Base-by-base conservation (phyloP, 106 monocot genomes). In the Posidonia australis region DNA sequence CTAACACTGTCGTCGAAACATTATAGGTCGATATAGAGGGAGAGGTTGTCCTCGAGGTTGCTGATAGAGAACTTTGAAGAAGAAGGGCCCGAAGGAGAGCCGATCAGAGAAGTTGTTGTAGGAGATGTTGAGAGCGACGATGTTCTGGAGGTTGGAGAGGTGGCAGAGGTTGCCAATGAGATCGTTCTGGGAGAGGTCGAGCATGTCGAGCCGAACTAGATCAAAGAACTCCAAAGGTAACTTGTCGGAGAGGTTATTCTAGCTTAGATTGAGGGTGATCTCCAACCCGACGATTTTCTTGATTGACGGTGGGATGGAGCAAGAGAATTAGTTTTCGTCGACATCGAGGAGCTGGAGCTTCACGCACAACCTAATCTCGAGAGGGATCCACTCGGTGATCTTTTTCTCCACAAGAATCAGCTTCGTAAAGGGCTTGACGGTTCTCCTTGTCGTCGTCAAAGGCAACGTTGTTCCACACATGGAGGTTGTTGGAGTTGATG, bases 131-230 rank as follows among this genome's bases (percentile, higher is more conserved):
- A 76, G 49, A 0, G 62, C 54, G 9, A 76, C 69, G 14, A 76
- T 54, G 41, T 76, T 70, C n/a, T 65, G 63, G 31, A 76, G 76
- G 16, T 49, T 46, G 5, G 46, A 54, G 2, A 76, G 55, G n/a
- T 70, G 18, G 9, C 10, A 7, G 5, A 77, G 17, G 17, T 28
- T 55, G 24, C 77, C 77, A n/a, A 64, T 59, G 13, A 77, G 46
- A 56, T 51, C 51, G 64, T 77, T 70, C 26, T 77, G 77, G 5
- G 77, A 77, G 31, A 77, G 56, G 58, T 77, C 77, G 3, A 77
- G 77, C 49, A 41, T 77, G 1, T 28, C 60, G 24, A 77, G 70
- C 48, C 65, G 70, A 1, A 64, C 56, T 1, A 77, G 70, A 60
- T 65, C 59, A 0, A 49, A 32, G 10, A 77, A 42, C 23, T 54